A percentile compares a stretch with the other conserved stretches of the same genome.
These are phyloP conservation scores for Xylariomycetidae sp. DNA, from an alignment of 2,329 filamentous ascomycete species.

Conservation along the genomic window DNA sequence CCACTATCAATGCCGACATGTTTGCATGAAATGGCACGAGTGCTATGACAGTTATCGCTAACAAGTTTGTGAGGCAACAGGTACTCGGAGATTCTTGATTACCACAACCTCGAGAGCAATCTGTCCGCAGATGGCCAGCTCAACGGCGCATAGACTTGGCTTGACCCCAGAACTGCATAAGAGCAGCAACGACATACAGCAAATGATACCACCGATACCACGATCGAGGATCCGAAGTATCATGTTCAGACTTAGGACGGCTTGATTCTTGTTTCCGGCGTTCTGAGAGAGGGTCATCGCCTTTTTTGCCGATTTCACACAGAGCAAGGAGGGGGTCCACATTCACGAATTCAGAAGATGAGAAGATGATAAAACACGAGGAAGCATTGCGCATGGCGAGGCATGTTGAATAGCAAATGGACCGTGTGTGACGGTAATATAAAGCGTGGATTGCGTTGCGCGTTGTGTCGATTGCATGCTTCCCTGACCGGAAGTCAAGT, in stretches of 20 bases:
- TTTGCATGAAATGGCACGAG: conserved; percentile 1
- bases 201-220: conserved; percentile 17
- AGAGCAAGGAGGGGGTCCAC: too few relatives aligned
- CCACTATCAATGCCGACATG: background rate
- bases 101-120: conserved; percentile 79
- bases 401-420: too few relatives aligned
- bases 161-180: too few relatives aligned
- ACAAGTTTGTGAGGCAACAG: conserved; percentile 42
- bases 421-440: too few relatives aligned
- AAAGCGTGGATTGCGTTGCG: too few relatives aligned
- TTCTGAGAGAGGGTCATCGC: conserved; percentile 22
- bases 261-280: conserved; percentile 20
- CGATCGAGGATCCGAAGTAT: too few relatives aligned
- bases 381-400: too few relatives aligned
- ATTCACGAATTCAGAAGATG: too few relatives aligned
- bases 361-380: too few relatives aligned
- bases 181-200: conserved; percentile 14
- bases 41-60: conserved; percentile 21
- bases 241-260: conserved; percentile 13
- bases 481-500: too few relatives aligned
- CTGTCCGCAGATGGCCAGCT: conserved; percentile 33
- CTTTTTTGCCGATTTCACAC: conserved; percentile 15
- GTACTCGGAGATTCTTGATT: conserved; percentile 98
- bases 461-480: too few relatives aligned
- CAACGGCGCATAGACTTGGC: conserved; percentile 28